phyloP scores from a whole-genome alignment of 768 basidiomycete species.

The Mycena belliarum region DNA sequence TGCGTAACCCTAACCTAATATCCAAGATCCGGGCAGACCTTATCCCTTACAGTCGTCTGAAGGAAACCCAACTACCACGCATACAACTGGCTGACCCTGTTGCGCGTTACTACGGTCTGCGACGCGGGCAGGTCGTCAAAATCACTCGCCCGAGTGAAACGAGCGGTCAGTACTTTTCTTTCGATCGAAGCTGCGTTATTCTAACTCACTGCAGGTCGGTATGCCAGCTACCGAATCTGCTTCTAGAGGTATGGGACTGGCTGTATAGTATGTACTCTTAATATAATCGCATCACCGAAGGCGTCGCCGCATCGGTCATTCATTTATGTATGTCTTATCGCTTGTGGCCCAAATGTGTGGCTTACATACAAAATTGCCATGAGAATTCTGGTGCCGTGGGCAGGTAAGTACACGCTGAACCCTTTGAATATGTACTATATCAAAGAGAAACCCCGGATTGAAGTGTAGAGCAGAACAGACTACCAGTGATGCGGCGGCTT shows the following conservation, averaged over 20 bases:
- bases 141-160: constrained; percentile 96
- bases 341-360: too few relatives aligned
- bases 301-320: background rate
- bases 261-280: too few relatives aligned
- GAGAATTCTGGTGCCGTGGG: too few relatives aligned
- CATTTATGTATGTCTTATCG: too few relatives aligned
- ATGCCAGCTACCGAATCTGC: constrained; percentile 90
- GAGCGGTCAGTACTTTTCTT: constrained; percentile 50
- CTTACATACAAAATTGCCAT: too few relatives aligned
- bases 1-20: too few relatives aligned
- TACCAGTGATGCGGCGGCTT: background rate
- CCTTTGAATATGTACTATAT: too few relatives aligned
- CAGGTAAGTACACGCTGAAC: too few relatives aligned
- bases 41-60: constrained; percentile 70
- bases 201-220: constrained; percentile 40
- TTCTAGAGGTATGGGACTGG: constrained; percentile 46
- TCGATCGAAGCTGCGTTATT: background rate
- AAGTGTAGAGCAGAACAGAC: background rate
- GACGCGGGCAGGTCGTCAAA: constrained; percentile 96
- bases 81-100: constrained; percentile 97
- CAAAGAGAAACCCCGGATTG: too few relatives aligned
- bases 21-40: too few relatives aligned
- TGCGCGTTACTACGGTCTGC: constrained; percentile 96
- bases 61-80: constrained; percentile 96
- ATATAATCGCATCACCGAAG: too few relatives aligned